A percentile compares a stretch with the other conserved stretches of the same genome.
These are phyloP conservation scores for Polyplosphaeria fusca DNA, from an alignment of 495 filamentous ascomycete genomes.

Conservation along the genomic window DNA sequence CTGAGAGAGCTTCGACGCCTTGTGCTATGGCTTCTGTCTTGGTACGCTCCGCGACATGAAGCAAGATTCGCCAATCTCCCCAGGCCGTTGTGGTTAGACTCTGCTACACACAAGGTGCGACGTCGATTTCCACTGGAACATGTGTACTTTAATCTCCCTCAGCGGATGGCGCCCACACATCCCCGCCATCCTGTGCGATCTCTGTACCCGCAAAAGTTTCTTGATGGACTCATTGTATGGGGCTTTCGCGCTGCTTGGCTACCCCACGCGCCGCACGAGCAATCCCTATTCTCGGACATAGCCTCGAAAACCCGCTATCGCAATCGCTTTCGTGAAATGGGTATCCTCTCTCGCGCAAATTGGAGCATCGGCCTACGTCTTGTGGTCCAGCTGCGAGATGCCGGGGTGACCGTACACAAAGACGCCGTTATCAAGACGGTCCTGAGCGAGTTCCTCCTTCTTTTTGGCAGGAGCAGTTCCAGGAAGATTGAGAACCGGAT, in stretches of 20 bases:
- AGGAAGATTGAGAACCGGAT: slow-evolving; percentile 19
- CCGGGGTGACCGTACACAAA: slow-evolving; percentile 14
- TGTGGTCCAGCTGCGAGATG: slow-evolving; percentile 24
- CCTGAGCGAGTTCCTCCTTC: slow-evolving; percentile 13
- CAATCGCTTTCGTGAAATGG: not conserved
- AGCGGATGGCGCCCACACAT: not conserved
- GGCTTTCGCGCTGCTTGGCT: slow-evolving; percentile 26
- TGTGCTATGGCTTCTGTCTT: slow-evolving; percentile 24
- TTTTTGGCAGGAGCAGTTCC: slow-evolving; percentile 20
- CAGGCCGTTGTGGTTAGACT: slow-evolving; percentile 3
- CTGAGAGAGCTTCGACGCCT: slow-evolving; percentile 42
- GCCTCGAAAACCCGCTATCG: slow-evolving; percentile 1
- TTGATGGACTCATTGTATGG: slow-evolving; percentile 27
- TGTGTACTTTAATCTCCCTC: slow-evolving; percentile 6
- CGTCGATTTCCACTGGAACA: not conserved
- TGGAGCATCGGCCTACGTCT: slow-evolving; percentile 25
- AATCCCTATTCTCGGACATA: slow-evolving; percentile 5
- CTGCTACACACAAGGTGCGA: slow-evolving; percentile 3
- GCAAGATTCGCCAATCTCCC: slow-evolving; percentile 3
- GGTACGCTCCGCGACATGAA: slow-evolving; percentile 21
- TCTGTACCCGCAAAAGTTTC: slow-evolving; percentile 18
- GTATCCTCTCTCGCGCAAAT: slow-evolving; percentile 4
- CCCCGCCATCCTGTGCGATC: slow-evolving; percentile 12
- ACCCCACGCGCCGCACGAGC: slow-evolving; percentile 14
- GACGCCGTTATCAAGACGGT: slow-evolving; percentile 23